These are phyloP conservation scores for Trichosporon sp. DNA, from an alignment of 1,284 basidiomycete species.

Conservation along the genomic window DNA sequence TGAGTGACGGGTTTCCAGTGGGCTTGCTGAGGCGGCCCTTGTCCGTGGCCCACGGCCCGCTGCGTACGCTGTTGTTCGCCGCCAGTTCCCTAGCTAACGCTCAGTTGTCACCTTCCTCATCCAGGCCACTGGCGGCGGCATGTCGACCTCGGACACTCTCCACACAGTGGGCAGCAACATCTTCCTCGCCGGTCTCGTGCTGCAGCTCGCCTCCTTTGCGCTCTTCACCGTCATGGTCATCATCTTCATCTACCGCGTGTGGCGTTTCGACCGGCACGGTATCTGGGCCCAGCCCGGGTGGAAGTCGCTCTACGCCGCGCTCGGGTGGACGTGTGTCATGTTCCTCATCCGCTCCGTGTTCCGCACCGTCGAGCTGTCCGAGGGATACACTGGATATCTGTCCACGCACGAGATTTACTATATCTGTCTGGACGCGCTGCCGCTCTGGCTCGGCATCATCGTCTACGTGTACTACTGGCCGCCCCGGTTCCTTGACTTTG, in stretches of 20 bases:
- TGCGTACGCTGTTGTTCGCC: neutral
- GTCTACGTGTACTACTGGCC: slow-evolving; percentile 51
- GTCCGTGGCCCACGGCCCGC: neutral
- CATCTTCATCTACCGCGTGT: slow-evolving; percentile 64
- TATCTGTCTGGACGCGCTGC: slow-evolving; percentile 66
- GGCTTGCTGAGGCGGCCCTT: no score
- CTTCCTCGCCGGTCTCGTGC: slow-evolving; percentile 65
- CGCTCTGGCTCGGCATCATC: slow-evolving; percentile 63
- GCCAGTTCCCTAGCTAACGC: slow-evolving; percentile 5
- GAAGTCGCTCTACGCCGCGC: slow-evolving; percentile 63
- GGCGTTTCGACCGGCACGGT: slow-evolving; percentile 31
- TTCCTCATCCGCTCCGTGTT: slow-evolving; percentile 64
- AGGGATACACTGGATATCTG: slow-evolving; percentile 67
- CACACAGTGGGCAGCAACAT: slow-evolving; percentile 57
- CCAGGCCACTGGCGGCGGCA: slow-evolving; percentile 60
- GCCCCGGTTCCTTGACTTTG: slow-evolving; percentile 21
- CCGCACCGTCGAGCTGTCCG: slow-evolving; percentile 67
- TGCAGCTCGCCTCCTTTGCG: slow-evolving; percentile 67
- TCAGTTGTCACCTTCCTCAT: slow-evolving; percentile 65
- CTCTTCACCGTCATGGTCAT: slow-evolving; percentile 64
- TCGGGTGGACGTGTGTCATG: slow-evolving; percentile 63
- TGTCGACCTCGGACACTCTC: slow-evolving; percentile 47
- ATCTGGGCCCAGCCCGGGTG: slow-evolving; percentile 58
- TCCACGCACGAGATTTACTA: slow-evolving; percentile 67
- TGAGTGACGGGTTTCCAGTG: no score